Evolutionary conservation across 371 early-diverging fungal species (phyloP), one percentile per base, ranked within the genome.

Genomic region (Cladochytrium tenue): DNA sequence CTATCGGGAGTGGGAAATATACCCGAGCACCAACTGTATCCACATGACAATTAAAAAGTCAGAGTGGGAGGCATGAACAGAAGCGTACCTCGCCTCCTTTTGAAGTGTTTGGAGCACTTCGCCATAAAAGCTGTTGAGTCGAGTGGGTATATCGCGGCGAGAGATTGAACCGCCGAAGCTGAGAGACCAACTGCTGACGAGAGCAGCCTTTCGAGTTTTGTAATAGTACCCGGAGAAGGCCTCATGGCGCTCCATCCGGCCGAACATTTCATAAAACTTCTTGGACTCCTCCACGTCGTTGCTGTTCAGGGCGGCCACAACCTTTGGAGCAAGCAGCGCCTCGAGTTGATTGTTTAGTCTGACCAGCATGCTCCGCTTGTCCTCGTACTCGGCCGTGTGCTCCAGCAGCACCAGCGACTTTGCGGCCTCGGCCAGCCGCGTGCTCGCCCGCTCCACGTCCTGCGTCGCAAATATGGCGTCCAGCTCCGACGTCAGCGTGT

Each of bases 401-500:
- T 84, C 80, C 59, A 90, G 86, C 0, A 90, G 81, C 10, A 76
- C 78, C 59, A 92, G 69, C 15, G 90, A 89, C 26, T 83, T 78
- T 56, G 88, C 81, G 0, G 90, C 90, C 50, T 85, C 90, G 26
- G 81, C 79, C 34, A 92, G 74, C 32, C 89, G 72, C 5, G 61
- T 58, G 0, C 87, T 87, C 1, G 89, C 91, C 28, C 77, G 80
- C 32, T 79, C 80, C 73, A 79, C 87, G 65, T 90, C 91, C 0
- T 80, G 71, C 0, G 79, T 75, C 2, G 81, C 84, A 56, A 92
- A 78, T 2, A 89, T 77, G 0, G 79, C 80, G 27, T 83, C 83
- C 30, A 89, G 87, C 68, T 92, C 91, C 0, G 82, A 72, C 33
- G 88, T 83, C 52, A 92, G 80, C 51, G 89, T 88, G 31, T 77